These are phyloP conservation scores for Aspergillus brunneoviolaceus DNA, from an alignment of 2,329 filamentous ascomycete genomes.

Conservation along the genomic window DNA sequence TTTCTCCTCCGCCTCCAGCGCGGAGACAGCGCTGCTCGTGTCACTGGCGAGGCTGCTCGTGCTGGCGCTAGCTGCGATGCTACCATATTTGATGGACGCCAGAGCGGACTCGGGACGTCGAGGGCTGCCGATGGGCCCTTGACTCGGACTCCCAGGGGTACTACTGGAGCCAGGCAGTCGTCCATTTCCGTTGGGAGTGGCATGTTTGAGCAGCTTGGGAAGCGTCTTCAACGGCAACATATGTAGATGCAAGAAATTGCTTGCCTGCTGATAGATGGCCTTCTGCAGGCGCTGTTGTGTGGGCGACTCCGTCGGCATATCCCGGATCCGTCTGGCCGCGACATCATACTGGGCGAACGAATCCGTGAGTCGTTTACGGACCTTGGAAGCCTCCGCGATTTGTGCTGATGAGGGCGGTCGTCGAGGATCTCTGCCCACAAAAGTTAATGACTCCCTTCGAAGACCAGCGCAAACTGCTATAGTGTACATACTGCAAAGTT, in stretches of 20 bases:
- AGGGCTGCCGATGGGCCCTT: constrained; percentile 23
- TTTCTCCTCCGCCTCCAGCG: constrained; percentile 79
- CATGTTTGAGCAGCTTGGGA: constrained; percentile 65
- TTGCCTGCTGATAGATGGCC: constrained; percentile 78
- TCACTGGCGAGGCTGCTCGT: constrained; percentile 53
- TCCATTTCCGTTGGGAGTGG: constrained; percentile 56
- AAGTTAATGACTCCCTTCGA: not conserved
- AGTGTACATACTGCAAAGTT: constrained; percentile 60
- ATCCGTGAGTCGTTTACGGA: constrained; percentile 85
- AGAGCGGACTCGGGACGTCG: constrained; percentile 49
- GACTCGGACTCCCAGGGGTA: constrained; percentile 22
- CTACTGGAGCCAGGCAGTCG: constrained; percentile 26
- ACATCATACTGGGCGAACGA: constrained; percentile 85
- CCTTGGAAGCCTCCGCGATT: constrained; percentile 80
- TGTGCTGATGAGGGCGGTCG: constrained; percentile 66
- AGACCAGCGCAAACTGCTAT: not conserved
- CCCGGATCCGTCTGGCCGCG: constrained; percentile 76
- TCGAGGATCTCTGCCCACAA: constrained; percentile 55
- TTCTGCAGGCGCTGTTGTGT: constrained; percentile 75
- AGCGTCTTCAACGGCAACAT: constrained; percentile 83
- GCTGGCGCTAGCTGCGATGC: constrained; percentile 51
- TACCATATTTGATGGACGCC: constrained; percentile 58
- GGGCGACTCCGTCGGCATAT: constrained; percentile 69
- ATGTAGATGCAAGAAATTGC: constrained; percentile 79
- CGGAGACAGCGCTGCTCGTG: constrained; percentile 60